Base-by-base conservation (phyloP, 768 basidiomycete species). In the Kwoniella pini region DNA sequence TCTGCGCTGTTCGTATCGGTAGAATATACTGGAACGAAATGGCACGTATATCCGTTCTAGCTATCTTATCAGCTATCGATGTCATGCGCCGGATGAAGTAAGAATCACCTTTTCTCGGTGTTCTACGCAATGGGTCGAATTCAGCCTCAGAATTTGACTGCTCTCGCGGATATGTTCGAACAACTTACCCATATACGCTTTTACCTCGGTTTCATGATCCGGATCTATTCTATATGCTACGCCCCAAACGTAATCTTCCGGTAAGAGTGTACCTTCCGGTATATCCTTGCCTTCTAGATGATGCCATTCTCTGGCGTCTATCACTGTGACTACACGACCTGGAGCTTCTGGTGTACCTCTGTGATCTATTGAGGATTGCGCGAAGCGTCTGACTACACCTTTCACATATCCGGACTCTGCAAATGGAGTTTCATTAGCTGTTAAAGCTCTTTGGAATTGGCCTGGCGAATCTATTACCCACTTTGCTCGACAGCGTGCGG, bases 291-390 rank as follows among this genome's bases (percentile, higher is more conserved):
- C 60, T 11, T 54, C 36, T 2, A 71, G 45, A 5, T 19, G 31
- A 53, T 87, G 86, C 94, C 94, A 97, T 44, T 95, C 90, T 73
- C 87, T 85, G 60, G 90, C 88, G 67, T 89, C 88, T 9, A 96
- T 82, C 2, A 97, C 82, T 0, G 93, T 97, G 0, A 95, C 93
- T 0, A 95, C 94, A 42, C 91, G 81, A 2, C 93, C 93, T 2
- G 92, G 92, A 51, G 81, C 88, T 81, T 91, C 87, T 2, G 86
- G 89, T 0, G 91, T 94, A 19, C 93, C 93, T 11, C 93, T 84
- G 78, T 97, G 93, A 72, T 97, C 93, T 74, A 91, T 89, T 57
- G 91, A 94, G 72, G 85, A 84, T 79, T 95, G 91, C 0, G 92
- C 90, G 70, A 96, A 96, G 26, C 93, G 82, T 1, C 92, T 84